Evolutionary conservation across 441 rosid species (phyloP).

Genomic region (Gossypium gossypioides): DNA sequence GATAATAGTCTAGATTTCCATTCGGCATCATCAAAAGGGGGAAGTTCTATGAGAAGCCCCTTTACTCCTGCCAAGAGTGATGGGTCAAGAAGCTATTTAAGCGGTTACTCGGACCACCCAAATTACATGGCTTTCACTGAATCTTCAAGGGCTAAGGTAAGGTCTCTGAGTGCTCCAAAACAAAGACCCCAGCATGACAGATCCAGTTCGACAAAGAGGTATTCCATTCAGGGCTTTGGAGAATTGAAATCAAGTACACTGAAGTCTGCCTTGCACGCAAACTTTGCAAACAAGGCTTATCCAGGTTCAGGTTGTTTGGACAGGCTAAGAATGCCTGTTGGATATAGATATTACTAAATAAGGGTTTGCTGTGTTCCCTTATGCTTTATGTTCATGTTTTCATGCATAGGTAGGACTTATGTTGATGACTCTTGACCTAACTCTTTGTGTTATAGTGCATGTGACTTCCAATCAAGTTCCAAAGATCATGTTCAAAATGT

Average conservation of each 20-base stretch:
- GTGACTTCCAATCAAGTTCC: not conserved
- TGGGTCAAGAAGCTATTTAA: conserved; percentile 43
- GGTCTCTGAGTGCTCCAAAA: conserved; percentile 77
- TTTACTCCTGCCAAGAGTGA: conserved; percentile 61
- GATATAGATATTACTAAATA: conserved; percentile 33
- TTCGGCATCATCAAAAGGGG: conserved; percentile 58
- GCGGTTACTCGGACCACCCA: conserved; percentile 53
- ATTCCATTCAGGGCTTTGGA: conserved; percentile 34
- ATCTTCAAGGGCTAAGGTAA: conserved; percentile 70
- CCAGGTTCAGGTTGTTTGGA: conserved; percentile 92
- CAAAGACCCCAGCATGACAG: conserved; percentile 65
- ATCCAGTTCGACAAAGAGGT: conserved; percentile 52
- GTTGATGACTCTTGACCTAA: not conserved
- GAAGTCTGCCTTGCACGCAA: conserved; percentile 46
- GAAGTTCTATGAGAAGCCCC: conserved; percentile 42
- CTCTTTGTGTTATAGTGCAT: not conserved
- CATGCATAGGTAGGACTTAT: not conserved
- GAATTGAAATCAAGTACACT: conserved; percentile 38
- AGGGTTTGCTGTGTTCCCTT: not conserved
- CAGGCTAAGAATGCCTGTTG: conserved; percentile 72
- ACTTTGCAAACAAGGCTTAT: conserved; percentile 62
- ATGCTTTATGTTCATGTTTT: not conserved
- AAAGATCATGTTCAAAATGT: not conserved
- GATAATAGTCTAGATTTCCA: conserved; percentile 64
- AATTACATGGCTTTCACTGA: conserved; percentile 86